phyloP scores from a whole-genome alignment of 2,329 filamentous ascomycete species.

The Ascochyta clinopodiicola region DNA sequence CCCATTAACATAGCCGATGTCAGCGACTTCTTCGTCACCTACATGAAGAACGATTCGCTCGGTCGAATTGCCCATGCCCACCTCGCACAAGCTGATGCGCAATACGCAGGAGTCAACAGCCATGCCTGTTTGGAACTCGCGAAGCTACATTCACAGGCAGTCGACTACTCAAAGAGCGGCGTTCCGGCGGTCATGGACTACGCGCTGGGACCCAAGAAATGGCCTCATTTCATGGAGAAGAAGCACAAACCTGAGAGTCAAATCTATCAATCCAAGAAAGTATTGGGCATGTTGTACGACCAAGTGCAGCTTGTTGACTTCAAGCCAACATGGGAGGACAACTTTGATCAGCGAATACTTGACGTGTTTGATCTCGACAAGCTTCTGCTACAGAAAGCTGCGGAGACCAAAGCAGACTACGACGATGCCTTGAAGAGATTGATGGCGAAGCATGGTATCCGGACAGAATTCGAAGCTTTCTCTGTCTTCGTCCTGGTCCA shows the following conservation, averaged over 20 bases:
- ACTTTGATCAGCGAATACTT: slow-evolving; percentile 80
- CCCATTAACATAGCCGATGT: slow-evolving; percentile 77
- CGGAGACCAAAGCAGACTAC: slow-evolving; percentile 75
- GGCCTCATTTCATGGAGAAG: slow-evolving; percentile 91
- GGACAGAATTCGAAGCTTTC: slow-evolving; percentile 91
- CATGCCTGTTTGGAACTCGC: slow-evolving; percentile 74
- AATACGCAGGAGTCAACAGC: slow-evolving; percentile 68
- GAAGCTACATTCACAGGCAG: slow-evolving; percentile 83
- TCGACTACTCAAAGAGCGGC: slow-evolving; percentile 94
- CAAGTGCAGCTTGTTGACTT: slow-evolving; percentile 74
- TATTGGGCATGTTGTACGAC: slow-evolving; percentile 85
- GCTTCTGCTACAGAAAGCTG: slow-evolving; percentile 64
- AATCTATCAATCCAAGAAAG: slow-evolving; percentile 71
- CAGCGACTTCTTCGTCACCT: slow-evolving; percentile 84
- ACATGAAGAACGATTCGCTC: slow-evolving; percentile 89
- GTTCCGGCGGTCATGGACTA: slow-evolving; percentile 72
- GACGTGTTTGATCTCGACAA: slow-evolving; percentile 64
- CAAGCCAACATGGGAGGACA: slow-evolving; percentile 70
- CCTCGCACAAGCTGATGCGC: slow-evolving; percentile 74
- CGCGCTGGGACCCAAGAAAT: slow-evolving; percentile 66
- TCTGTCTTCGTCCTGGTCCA: slow-evolving; percentile 82
- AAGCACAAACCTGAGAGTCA: slow-evolving; percentile 53
- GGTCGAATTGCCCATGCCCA: slow-evolving; percentile 82
- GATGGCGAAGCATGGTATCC: slow-evolving; percentile 83
- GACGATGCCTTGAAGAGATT: slow-evolving; percentile 78